phyloP scores from a whole-genome alignment of 2,329 filamentous ascomycete species.

The Colletotrichum cuscutae region DNA sequence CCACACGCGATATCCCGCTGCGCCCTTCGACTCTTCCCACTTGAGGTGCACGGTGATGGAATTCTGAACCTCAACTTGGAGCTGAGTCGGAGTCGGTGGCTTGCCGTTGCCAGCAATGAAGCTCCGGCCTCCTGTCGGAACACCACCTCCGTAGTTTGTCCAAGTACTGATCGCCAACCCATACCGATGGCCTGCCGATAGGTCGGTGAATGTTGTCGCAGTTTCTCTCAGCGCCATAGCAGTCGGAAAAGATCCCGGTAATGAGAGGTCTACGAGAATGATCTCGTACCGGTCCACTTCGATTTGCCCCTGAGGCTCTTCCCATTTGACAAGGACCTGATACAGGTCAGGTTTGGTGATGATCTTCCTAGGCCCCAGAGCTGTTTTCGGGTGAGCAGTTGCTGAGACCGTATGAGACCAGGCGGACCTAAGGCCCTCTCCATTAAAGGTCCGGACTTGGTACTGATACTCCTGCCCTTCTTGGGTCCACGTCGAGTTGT shows the following conservation, averaged over 20 bases:
- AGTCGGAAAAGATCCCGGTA: not conserved
- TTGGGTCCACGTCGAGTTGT: constrained; percentile 13
- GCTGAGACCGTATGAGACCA: constrained; percentile 17
- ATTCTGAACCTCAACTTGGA: not conserved
- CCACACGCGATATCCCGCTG: constrained; percentile 17
- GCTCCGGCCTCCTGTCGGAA: not conserved
- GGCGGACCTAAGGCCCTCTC: constrained; percentile 15
- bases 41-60: not conserved
- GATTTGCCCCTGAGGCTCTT: not conserved
- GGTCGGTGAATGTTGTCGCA: not conserved
- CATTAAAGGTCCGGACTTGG: constrained; percentile 27
- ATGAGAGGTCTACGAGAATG: not conserved
- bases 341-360: constrained; percentile 21
- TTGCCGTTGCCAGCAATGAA: constrained; percentile 7
- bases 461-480: constrained; percentile 26
- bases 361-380: not conserved
- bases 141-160: constrained; percentile 5
- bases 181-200: not conserved
- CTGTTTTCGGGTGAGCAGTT: not conserved
- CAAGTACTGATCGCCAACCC: constrained; percentile 6
- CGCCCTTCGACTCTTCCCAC: not conserved
- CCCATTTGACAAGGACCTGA: not conserved
- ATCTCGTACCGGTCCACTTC: not conserved
- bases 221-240: not conserved
- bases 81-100: not conserved